Conservation (phyloP, 140 eudicot species). For the Oenanthe javanica region DNA sequence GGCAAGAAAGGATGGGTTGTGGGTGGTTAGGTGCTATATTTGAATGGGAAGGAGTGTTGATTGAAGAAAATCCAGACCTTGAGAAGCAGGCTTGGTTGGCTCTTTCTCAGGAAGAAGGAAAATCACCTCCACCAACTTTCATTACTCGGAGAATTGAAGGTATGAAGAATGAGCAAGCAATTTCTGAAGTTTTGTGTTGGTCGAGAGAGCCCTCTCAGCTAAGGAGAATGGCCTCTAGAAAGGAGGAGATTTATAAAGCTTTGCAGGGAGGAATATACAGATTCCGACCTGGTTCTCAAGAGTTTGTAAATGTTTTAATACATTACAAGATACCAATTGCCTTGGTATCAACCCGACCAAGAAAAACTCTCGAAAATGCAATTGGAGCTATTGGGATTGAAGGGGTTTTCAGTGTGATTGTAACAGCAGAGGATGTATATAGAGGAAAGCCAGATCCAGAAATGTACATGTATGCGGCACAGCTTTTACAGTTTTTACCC, state of each 20-base stretch:
- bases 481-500: slow-evolving; percentile 66
- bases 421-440: slow-evolving; percentile 81
- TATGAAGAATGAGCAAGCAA: slow-evolving; percentile 96
- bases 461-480: slow-evolving; percentile 85
- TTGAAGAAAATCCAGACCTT: slow-evolving; percentile 76
- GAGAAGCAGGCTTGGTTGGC: slow-evolving; percentile 82
- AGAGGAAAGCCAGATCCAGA: slow-evolving; percentile 98
- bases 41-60: slow-evolving; percentile 96
- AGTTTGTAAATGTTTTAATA: slow-evolving; percentile 49
- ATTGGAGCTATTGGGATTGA: slow-evolving; percentile 63
- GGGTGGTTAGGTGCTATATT: slow-evolving; percentile 96
- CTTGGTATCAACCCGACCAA: slow-evolving; percentile 77
- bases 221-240: slow-evolving; percentile 59
- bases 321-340: slow-evolving; percentile 91
- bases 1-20: slow-evolving; percentile 92
- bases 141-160: slow-evolving; percentile 66
- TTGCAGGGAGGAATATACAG: slow-evolving; percentile 68
- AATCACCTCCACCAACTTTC: slow-evolving; percentile 61
- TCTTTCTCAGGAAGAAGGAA: slow-evolving; percentile 81
- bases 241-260: slow-evolving; percentile 67
- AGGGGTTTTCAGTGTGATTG: slow-evolving; percentile 66
- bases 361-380: slow-evolving; percentile 58
- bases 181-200: slow-evolving; percentile 94
- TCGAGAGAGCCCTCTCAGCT: slow-evolving; percentile 68
- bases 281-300: slow-evolving; percentile 77